These are phyloP conservation scores for Colletotrichum acutatum DNA, from an alignment of 2,329 filamentous ascomycete genomes.

Conservation along the genomic window DNA sequence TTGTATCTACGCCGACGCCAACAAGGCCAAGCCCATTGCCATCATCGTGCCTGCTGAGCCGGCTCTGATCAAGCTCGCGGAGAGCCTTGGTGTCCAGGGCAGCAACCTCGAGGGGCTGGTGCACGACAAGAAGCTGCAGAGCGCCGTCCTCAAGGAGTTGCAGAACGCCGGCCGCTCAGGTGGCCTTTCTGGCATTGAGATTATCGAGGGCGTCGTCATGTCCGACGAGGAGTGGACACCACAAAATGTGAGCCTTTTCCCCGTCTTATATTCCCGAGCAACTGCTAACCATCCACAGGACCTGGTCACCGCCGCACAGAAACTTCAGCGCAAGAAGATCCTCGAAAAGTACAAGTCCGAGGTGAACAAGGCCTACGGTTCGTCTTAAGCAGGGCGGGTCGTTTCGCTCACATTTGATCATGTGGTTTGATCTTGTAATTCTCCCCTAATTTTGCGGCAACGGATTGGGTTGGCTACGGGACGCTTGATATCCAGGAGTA, in stretches of 20 bases:
- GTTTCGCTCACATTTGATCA: conserved; percentile 1
- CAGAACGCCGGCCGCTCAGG: conserved; percentile 70
- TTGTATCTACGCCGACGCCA: conserved; percentile 64
- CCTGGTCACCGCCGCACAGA: conserved; percentile 76
- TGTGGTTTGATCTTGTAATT: conserved; percentile 16
- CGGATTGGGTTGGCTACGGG: conserved; percentile 22
- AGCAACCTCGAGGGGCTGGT: conserved; percentile 73
- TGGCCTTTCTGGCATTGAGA: conserved; percentile 74
- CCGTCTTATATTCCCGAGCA: not conserved
- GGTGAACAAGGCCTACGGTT: conserved; percentile 69
- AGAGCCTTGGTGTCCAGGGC: conserved; percentile 56
- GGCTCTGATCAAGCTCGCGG: conserved; percentile 64
- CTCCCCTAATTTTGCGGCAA: conserved; percentile 11
- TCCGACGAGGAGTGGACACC: conserved; percentile 81
- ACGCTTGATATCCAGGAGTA: conserved; percentile 35
- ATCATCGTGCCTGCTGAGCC: conserved; percentile 68
- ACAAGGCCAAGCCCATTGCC: conserved; percentile 64
- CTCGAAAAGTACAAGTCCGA: conserved; percentile 70
- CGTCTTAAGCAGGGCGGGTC: conserved; percentile 32
- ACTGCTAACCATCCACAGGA: conserved; percentile 56
- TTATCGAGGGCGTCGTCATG: conserved; percentile 77
- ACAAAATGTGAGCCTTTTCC: conserved; percentile 70
- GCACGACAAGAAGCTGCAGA: conserved; percentile 73
- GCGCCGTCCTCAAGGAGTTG: conserved; percentile 71
- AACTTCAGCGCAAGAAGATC: conserved; percentile 77